Conservation (phyloP, 257 asterid species). For the Vinca minor region DNA sequence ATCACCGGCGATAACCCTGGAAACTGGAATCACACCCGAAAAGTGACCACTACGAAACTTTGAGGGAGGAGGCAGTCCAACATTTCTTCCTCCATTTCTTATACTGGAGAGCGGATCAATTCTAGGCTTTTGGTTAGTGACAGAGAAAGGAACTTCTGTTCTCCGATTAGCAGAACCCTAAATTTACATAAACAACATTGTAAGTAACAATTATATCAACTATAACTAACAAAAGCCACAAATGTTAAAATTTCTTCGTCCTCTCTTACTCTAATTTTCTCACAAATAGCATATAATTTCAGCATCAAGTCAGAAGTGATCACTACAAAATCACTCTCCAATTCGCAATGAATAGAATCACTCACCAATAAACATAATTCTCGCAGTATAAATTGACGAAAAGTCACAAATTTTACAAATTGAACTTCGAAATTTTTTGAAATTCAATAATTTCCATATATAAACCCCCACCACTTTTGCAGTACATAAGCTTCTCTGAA, state of each 20-base stretch:
- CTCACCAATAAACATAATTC: too few species aligned
- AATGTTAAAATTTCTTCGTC: neutral
- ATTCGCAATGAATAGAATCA: neutral
- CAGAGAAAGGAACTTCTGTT: slow-evolving; percentile 25
- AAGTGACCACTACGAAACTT: slow-evolving; percentile 33
- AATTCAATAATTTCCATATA: neutral
- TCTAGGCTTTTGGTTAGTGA: slow-evolving; percentile 20
- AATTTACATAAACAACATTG: slow-evolving; percentile 6
- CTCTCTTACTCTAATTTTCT: neutral
- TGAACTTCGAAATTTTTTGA: neutral
- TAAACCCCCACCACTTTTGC: neutral
- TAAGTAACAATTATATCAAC: too few species aligned
- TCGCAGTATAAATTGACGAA: too few species aligned
- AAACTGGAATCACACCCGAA: slow-evolving; percentile 32
- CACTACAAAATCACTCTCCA: neutral
- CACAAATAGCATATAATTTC: neutral
- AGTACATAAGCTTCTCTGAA: neutral
- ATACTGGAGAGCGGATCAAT: slow-evolving; percentile 28
- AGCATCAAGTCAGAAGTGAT: too few species aligned
- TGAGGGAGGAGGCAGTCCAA: slow-evolving; percentile 35
- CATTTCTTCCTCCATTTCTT: slow-evolving; percentile 27
- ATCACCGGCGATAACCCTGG: too few species aligned
- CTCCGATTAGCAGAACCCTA: slow-evolving; percentile 34
- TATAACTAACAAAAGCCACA: too few species aligned
- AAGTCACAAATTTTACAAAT: neutral